Conservation (phyloP, 2,329 filamentous ascomycete species). For the Pseudogymnoascus sp. region DNA sequence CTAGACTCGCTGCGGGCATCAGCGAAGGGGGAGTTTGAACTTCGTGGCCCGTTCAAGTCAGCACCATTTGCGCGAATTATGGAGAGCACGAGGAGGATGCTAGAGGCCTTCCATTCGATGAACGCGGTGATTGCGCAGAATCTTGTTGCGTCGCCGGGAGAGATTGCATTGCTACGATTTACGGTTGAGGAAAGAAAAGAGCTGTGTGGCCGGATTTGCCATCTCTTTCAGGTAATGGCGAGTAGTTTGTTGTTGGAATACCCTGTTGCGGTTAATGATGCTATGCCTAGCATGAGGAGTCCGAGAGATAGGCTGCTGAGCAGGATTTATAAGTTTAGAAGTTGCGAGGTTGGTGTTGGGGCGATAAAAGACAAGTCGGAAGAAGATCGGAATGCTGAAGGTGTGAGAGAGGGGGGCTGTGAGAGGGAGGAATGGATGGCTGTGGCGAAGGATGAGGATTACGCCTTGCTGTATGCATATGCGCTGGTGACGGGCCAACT, state of each 20-base stretch:
- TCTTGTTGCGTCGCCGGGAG: slow-evolving; percentile 66
- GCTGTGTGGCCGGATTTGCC: slow-evolving; percentile 82
- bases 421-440: slow-evolving; percentile 9
- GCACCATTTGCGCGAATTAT: slow-evolving; percentile 68
- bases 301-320: slow-evolving; percentile 77
- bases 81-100: slow-evolving; percentile 71
- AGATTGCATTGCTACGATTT: slow-evolving; percentile 71
- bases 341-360: slow-evolving; percentile 39
- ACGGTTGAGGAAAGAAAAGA: slow-evolving; percentile 73
- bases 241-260: slow-evolving; percentile 93
- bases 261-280: slow-evolving; percentile 67
- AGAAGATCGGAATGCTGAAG: slow-evolving; percentile 17
- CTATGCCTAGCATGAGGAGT: slow-evolving; percentile 74
- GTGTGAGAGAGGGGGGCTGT: neutral
- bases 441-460: slow-evolving; percentile 67
- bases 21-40: slow-evolving; percentile 80
- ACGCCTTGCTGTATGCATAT: slow-evolving; percentile 88
- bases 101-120: slow-evolving; percentile 95
- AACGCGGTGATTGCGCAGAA: slow-evolving; percentile 85
- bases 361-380: slow-evolving; percentile 25
- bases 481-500: slow-evolving; percentile 63
- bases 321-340: slow-evolving; percentile 81
- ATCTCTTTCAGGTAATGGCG: slow-evolving; percentile 79
- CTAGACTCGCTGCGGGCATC: slow-evolving; percentile 67
- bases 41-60: slow-evolving; percentile 79